phyloP scores from a whole-genome alignment of 495 filamentous ascomycete species.

The Podospora pseudopauciseta region DNA sequence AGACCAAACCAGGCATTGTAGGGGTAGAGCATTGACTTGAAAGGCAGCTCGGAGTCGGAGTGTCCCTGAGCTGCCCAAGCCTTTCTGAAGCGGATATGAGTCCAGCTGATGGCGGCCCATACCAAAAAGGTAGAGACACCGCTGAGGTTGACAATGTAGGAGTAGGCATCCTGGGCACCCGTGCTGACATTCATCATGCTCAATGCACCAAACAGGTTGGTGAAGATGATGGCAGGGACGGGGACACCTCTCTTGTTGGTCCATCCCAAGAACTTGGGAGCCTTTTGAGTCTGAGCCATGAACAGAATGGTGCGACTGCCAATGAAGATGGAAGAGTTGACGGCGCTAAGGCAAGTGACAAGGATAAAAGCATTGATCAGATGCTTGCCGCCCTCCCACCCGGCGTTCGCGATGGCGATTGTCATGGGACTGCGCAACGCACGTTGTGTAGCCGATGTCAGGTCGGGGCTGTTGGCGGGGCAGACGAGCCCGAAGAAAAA shows the following conservation, averaged over 20 bases:
- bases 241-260: slow-evolving; percentile 64
- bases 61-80: slow-evolving; percentile 57
- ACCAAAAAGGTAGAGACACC: slow-evolving; percentile 64
- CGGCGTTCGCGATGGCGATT: slow-evolving; percentile 57
- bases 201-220: slow-evolving; percentile 63
- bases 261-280: slow-evolving; percentile 60
- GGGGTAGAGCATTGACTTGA: slow-evolving; percentile 56
- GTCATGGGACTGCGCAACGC: slow-evolving; percentile 56
- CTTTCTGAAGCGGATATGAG: slow-evolving; percentile 63
- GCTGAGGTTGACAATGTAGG: slow-evolving; percentile 47
- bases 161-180: slow-evolving; percentile 54
- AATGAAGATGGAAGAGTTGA: slow-evolving; percentile 67
- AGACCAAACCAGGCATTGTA: slow-evolving; percentile 61
- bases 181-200: slow-evolving; percentile 61
- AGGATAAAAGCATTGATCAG: slow-evolving; percentile 72
- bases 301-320: slow-evolving; percentile 61
- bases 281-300: slow-evolving; percentile 63
- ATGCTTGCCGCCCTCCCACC: slow-evolving; percentile 52
- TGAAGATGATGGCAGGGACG: slow-evolving; percentile 57
- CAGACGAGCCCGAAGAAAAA: slow-evolving; percentile 68
- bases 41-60: slow-evolving; percentile 51
- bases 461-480: slow-evolving; percentile 42
- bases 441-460: slow-evolving; percentile 48
- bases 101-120: slow-evolving; percentile 62
- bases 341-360: slow-evolving; percentile 63